phyloP scores from a whole-genome alignment of 306 rosid species.

The Casuarina cunninghamiana region DNA sequence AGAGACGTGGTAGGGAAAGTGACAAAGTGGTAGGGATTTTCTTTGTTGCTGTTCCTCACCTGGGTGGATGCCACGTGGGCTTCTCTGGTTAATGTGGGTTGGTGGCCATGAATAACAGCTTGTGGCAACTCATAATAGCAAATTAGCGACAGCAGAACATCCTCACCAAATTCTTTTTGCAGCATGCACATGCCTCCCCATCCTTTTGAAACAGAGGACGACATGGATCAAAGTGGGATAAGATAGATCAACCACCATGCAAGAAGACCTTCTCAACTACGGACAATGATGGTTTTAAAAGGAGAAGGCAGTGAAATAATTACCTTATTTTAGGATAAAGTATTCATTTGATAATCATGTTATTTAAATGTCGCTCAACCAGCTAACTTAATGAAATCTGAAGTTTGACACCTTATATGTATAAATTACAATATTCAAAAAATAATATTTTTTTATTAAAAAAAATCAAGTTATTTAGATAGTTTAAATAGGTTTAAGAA shows the following conservation, averaged over 20 bases:
- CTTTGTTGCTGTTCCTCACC: conserved; percentile 30
- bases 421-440: too few relatives aligned
- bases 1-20: conserved; percentile 21
- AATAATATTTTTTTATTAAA: too few relatives aligned
- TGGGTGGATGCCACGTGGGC: conserved; percentile 41
- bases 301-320: not conserved
- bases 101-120: conserved; percentile 20
- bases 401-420: too few relatives aligned
- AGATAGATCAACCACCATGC: not conserved
- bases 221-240: not conserved
- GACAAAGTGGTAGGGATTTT: conserved; percentile 24
- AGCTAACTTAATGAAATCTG: too few relatives aligned
- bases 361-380: too few relatives aligned
- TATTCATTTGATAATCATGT: too few relatives aligned
- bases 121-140: conserved; percentile 28
- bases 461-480: too few relatives aligned
- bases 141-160: conserved; percentile 39
- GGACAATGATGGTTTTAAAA: not conserved
- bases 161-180: conserved; percentile 25
- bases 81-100: conserved; percentile 11
- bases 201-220: conserved; percentile 22
- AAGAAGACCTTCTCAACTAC: not conserved
- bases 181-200: conserved; percentile 42
- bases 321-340: too few relatives aligned
- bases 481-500: too few relatives aligned